phyloP scores from a whole-genome alignment of 192 early-diverging fungal species.

The Chytriomyces confervae region DNA sequence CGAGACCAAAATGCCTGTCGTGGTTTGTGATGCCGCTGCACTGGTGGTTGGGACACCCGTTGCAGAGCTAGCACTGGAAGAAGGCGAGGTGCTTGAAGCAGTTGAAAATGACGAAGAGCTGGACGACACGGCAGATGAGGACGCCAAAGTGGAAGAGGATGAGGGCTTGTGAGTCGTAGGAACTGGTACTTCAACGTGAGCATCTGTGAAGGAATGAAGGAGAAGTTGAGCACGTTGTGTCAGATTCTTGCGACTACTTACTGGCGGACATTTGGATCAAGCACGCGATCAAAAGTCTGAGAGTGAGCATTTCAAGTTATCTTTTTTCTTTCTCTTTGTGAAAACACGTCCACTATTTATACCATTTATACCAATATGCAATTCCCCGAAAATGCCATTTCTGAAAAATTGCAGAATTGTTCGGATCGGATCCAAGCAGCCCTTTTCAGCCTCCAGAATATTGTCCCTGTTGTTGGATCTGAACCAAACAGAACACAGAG shows the following conservation, averaged over 20 bases:
- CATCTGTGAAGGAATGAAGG: neutral
- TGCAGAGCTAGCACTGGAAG: neutral
- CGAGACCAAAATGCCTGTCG: neutral
- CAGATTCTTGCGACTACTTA: neutral
- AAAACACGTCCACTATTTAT: neutral
- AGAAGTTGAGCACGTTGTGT: neutral
- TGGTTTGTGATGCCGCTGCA: neutral
- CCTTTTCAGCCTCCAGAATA: no score
- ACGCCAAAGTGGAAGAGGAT: neutral
- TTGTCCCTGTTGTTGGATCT: no score
- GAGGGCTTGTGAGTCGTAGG: neutral
- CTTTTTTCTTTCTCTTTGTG: neutral
- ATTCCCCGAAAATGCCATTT: no score
- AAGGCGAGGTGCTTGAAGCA: constrained; percentile 1
- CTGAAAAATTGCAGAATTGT: no score
- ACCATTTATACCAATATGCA: no score
- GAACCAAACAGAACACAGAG: no score
- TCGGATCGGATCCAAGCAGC: no score
- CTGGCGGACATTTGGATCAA: neutral
- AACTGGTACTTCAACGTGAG: neutral
- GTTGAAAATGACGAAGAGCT: neutral
- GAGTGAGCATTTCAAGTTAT: neutral
- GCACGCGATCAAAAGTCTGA: neutral
- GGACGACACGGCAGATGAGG: constrained; percentile 1
- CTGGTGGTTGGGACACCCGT: neutral